These are phyloP conservation scores for Penicillium soppii DNA, from an alignment of 495 filamentous ascomycete genomes.

Conservation along the genomic window DNA sequence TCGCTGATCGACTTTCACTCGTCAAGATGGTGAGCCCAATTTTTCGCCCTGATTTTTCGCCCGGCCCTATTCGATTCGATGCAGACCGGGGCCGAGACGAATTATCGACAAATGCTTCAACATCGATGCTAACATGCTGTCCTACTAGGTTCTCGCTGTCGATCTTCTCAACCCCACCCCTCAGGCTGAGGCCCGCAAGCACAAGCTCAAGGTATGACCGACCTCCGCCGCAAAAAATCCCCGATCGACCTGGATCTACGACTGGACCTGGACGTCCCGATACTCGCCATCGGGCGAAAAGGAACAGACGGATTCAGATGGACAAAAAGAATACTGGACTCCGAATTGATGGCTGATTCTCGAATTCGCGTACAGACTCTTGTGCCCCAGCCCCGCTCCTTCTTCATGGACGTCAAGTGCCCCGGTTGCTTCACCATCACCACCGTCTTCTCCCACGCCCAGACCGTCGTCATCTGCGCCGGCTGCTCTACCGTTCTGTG, in stretches of 20 bases:
- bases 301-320: background rate
- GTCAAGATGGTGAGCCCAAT: constrained; percentile 48
- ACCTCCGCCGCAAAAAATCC: background rate
- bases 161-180: constrained; percentile 98
- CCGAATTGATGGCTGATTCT: constrained; percentile 16
- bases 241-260: background rate
- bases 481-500: constrained; percentile 96
- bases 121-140: constrained; percentile 20
- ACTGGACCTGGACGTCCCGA: constrained; percentile 2
- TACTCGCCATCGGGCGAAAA: constrained; percentile 4
- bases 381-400: constrained; percentile 92
- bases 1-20: constrained; percentile 50
- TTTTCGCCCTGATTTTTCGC: constrained; percentile 12
- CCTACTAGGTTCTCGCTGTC: constrained; percentile 93
- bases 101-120: background rate
- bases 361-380: constrained; percentile 59
- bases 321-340: background rate
- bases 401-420: constrained; percentile 99
- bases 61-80: constrained; percentile 2
- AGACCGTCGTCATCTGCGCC: constrained; percentile 99
- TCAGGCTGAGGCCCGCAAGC: constrained; percentile 93
- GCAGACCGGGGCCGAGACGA: background rate
- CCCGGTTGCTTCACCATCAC: constrained; percentile 99
- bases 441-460: constrained; percentile 99
- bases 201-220: constrained; percentile 94